A percentile compares a stretch with the other conserved stretches of the same genome.
Evolutionary conservation across 148 eudicot genomes (phyloP).

Genomic region (Vaccinium vitisidaea): DNA sequence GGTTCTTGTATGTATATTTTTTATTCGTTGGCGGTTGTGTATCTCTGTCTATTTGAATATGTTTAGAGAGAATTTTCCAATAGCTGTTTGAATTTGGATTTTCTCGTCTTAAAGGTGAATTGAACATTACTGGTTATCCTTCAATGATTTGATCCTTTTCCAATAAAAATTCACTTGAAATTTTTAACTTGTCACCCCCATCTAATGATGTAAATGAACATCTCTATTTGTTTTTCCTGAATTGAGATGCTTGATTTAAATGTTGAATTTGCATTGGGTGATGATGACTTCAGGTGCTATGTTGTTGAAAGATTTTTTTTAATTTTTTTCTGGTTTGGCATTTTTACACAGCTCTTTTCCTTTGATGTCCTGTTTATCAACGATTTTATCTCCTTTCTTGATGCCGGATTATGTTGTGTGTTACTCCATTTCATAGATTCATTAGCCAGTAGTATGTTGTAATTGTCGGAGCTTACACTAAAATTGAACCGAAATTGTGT

Average conservation of each 20-base stretch:
- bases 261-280: not conserved
- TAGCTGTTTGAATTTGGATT: not conserved
- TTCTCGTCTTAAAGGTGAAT: not conserved
- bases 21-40: not conserved
- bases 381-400: not conserved
- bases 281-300: not conserved
- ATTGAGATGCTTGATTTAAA: not conserved
- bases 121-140: not conserved
- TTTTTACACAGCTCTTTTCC: not conserved
- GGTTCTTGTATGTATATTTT: not conserved
- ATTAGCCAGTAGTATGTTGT: not conserved
- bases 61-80: not conserved
- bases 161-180: not conserved
- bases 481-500: not conserved
- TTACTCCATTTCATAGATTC: not conserved
- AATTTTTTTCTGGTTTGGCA: not conserved
- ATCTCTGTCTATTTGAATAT: not conserved
- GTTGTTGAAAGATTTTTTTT: too few relatives aligned
- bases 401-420: not conserved
- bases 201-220: not conserved
- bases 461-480: not conserved
- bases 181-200: not conserved
- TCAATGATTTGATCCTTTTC: not conserved
- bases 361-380: not conserved
- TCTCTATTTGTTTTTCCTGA: not conserved